phyloP scores from a whole-genome alignment of 345 rosid species.

The Rhizophora apiculata region DNA sequence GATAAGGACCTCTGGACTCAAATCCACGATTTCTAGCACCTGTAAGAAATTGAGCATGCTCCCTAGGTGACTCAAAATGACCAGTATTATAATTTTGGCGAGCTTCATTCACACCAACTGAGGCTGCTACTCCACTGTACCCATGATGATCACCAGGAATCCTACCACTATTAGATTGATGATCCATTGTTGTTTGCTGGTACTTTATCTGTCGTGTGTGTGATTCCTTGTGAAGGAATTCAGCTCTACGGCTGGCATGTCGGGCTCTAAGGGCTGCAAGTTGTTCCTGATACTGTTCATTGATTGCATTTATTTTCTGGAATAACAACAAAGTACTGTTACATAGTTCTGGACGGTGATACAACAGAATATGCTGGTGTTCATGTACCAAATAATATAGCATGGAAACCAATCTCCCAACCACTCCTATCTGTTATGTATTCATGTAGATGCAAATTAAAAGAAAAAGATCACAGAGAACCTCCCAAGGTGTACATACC shows the following conservation, averaged over 20 bases:
- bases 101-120: constrained; percentile 43
- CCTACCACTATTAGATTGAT: constrained; percentile 37
- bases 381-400: no score
- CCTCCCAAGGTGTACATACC: background rate
- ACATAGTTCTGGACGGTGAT: background rate
- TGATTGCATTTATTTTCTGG: constrained; percentile 73
- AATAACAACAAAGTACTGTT: constrained; percentile 1
- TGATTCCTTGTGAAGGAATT: constrained; percentile 62
- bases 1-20: constrained; percentile 61
- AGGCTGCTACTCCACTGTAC: constrained; percentile 33
- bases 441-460: no score
- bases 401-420: no score
- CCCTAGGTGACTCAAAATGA: constrained; percentile 54
- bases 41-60: constrained; percentile 48
- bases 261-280: constrained; percentile 57
- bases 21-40: constrained; percentile 55
- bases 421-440: no score
- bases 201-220: constrained; percentile 58
- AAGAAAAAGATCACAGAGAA: background rate
- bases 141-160: constrained; percentile 44
- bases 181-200: constrained; percentile 46
- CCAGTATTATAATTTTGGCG: constrained; percentile 47
- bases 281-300: constrained; percentile 62
- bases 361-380: no score
- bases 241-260: constrained; percentile 68